phyloP scores from a whole-genome alignment of 352 stramenopile species.

The Phytophthora litchii region DNA sequence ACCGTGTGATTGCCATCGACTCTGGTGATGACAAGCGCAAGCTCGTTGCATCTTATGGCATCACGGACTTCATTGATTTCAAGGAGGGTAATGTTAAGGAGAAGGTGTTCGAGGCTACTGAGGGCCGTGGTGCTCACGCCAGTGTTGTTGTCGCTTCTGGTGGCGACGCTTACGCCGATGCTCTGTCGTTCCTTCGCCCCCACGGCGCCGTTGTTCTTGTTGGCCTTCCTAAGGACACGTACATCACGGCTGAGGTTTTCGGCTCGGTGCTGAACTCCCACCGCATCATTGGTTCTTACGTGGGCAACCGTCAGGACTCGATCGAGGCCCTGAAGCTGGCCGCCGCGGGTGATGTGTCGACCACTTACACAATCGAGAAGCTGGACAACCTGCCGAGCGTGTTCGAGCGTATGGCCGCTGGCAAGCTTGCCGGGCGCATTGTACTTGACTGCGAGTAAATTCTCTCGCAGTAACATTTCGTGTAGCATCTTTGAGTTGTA shows the following conservation, averaged over 20 bases:
- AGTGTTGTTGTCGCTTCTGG: constrained; percentile 75
- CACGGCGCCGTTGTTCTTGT: constrained; percentile 73
- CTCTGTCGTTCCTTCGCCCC: constrained; percentile 61
- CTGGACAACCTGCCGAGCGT: constrained; percentile 48
- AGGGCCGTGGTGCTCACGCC: constrained; percentile 57
- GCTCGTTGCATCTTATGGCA: constrained; percentile 61
- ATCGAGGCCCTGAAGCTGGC: constrained; percentile 61
- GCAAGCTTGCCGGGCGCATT: constrained; percentile 49
- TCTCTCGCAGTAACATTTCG: constrained; percentile 4
- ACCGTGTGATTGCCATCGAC: constrained; percentile 75
- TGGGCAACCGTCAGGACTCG: constrained; percentile 61
- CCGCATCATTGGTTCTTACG: constrained; percentile 58
- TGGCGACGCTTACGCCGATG: constrained; percentile 50
- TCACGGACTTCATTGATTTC: constrained; percentile 71
- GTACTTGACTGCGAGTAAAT: constrained; percentile 58
- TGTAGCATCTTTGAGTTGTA: constrained; percentile 17
- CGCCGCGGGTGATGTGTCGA: constrained; percentile 48
- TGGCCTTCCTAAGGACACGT: constrained; percentile 59
- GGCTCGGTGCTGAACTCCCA: constrained; percentile 47
- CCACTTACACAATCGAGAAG: constrained; percentile 49
- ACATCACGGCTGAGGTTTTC: constrained; percentile 46
- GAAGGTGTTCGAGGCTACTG: constrained; percentile 44
- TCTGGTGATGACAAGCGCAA: constrained; percentile 62
- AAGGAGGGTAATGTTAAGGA: constrained; percentile 55
- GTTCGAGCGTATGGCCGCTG: constrained; percentile 50